These are phyloP conservation scores for Lotus japonicus DNA, from an alignment of 306 rosid genomes.

Conservation along the genomic window DNA sequence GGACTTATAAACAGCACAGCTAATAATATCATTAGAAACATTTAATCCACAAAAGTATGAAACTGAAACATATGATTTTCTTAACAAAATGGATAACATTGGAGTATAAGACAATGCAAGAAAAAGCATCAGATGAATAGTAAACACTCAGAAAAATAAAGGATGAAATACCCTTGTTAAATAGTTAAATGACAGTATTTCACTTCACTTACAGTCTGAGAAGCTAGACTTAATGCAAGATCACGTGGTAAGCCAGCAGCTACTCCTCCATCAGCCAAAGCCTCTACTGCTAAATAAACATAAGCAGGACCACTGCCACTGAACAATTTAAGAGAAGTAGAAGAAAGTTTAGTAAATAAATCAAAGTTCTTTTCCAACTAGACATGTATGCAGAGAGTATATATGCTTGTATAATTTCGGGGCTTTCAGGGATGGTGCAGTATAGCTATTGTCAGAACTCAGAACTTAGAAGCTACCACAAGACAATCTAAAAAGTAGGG, in stretches of 20 bases:
- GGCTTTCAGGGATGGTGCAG: background rate
- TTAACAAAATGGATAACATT: background rate
- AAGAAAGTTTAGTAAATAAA: conserved; percentile 11
- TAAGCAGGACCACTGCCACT: conserved; percentile 99
- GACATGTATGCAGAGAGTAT: background rate
- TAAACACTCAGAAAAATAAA: background rate
- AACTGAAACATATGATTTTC: background rate
- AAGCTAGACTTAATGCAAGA: conserved; percentile 80
- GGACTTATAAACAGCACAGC: background rate
- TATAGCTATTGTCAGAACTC: background rate
- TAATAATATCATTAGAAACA: background rate
- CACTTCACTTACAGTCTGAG: conserved; percentile 81
- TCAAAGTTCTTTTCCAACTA: background rate
- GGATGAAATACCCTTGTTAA: background rate
- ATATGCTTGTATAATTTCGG: background rate
- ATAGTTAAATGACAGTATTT: background rate
- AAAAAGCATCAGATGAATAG: background rate
- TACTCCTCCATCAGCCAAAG: conserved; percentile 98
- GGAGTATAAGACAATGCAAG: background rate
- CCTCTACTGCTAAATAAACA: conserved; percentile 83
- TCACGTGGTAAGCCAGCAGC: conserved; percentile 98
- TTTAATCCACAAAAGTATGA: background rate
- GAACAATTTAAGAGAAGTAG: conserved; percentile 30
- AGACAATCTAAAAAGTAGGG: background rate
- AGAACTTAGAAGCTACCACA: background rate